Evolutionary conservation across 2,329 filamentous ascomycete species (phyloP).

Genomic region (Ascomycota sp.): DNA sequence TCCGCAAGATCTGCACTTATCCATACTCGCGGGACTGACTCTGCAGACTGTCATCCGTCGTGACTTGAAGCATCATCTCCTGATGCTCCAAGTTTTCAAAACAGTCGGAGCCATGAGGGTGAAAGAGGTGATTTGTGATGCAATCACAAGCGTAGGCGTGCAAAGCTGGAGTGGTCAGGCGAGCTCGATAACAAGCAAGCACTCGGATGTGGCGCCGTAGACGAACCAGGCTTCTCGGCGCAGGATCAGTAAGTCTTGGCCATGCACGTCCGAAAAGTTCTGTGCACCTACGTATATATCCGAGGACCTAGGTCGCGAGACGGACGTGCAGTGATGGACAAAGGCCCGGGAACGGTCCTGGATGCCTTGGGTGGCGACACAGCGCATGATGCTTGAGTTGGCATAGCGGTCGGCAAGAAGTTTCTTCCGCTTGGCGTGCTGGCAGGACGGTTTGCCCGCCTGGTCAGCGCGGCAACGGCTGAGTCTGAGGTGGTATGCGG

Average conservation of each 20-base stretch:
- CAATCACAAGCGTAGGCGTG: slow-evolving; percentile 50
- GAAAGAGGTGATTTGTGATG: slow-evolving; percentile 46
- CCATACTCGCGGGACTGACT: slow-evolving; percentile 19
- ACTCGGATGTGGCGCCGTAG: too few relatives aligned
- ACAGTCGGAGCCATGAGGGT: slow-evolving; percentile 39
- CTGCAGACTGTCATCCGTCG: slow-evolving; percentile 43
- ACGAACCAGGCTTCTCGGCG: slow-evolving; percentile 10
- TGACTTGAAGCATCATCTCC: slow-evolving; percentile 44
- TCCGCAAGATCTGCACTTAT: neutral
- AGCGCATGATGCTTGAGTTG: slow-evolving; percentile 41
- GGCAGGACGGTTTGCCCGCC: neutral
- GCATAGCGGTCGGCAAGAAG: slow-evolving; percentile 44
- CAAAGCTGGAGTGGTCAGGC: slow-evolving; percentile 15
- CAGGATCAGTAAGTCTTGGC: neutral
- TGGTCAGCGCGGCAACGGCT: too few relatives aligned
- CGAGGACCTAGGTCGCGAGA: slow-evolving; percentile 18
- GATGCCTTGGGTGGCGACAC: slow-evolving; percentile 32
- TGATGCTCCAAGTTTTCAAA: slow-evolving; percentile 32
- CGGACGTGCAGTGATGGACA: slow-evolving; percentile 25
- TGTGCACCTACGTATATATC: slow-evolving; percentile 34
- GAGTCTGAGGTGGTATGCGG: neutral
- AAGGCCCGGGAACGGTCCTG: slow-evolving; percentile 32
- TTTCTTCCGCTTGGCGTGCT: slow-evolving; percentile 41
- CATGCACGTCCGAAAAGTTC: too few relatives aligned
- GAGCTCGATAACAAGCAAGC: too few relatives aligned